These are phyloP conservation scores for Brassica juncea DNA, from an alignment of 345 rosid genomes.

Conservation along the genomic window DNA sequence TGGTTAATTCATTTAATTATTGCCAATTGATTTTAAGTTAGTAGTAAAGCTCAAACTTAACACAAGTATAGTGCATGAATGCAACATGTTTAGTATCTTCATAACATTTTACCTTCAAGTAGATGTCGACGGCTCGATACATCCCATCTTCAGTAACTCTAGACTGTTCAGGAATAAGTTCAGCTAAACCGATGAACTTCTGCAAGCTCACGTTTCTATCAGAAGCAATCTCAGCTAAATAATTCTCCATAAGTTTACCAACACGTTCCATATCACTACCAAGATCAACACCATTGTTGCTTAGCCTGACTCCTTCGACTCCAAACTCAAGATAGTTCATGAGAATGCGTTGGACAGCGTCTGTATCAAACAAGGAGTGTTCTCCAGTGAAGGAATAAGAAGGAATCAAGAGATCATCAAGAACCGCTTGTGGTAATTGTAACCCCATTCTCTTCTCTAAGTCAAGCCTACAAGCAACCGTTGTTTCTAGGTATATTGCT, in stretches of 20 bases:
- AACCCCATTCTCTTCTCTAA: slow-evolving; percentile 84
- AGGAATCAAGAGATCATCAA: slow-evolving; percentile 88
- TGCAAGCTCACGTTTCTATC: slow-evolving; percentile 65
- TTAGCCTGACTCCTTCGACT: slow-evolving; percentile 49
- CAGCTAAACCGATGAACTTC: slow-evolving; percentile 67
- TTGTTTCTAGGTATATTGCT: slow-evolving; percentile 82
- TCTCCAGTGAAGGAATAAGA: slow-evolving; percentile 68
- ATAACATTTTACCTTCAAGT: slow-evolving; percentile 64
- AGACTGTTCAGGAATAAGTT: slow-evolving; percentile 78
- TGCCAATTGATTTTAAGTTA: background rate
- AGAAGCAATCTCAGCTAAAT: slow-evolving; percentile 82
- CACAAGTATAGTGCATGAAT: background rate
- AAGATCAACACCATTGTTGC: slow-evolving; percentile 50
- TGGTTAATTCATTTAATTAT: too few species aligned
- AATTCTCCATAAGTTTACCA: slow-evolving; percentile 86
- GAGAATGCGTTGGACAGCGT: slow-evolving; percentile 77
- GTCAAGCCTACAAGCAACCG: slow-evolving; percentile 91
- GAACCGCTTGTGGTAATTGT: slow-evolving; percentile 79
- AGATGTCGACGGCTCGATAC: slow-evolving; percentile 87
- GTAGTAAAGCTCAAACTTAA: background rate
- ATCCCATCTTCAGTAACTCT: slow-evolving; percentile 86
- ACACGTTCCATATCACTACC: slow-evolving; percentile 70
- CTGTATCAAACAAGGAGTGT: slow-evolving; percentile 79
- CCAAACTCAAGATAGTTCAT: slow-evolving; percentile 66
- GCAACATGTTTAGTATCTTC: background rate